These are phyloP conservation scores for Komagataella populi DNA, from an alignment of 805 yeast genomes.

Conservation along the genomic window DNA sequence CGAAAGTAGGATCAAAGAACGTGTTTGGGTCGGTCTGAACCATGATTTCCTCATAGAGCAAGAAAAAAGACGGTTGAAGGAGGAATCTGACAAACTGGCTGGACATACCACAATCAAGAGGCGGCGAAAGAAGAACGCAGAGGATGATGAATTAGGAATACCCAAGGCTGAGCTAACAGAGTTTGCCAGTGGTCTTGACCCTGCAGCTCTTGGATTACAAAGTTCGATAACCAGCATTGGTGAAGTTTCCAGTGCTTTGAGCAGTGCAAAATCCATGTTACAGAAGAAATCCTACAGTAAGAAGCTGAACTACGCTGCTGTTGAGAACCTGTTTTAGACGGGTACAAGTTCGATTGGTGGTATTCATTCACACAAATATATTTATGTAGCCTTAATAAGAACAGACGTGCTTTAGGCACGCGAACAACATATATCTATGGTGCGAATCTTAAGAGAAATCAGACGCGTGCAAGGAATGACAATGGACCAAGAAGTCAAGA, in stretches of 20 bases:
- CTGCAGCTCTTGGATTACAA: conserved; percentile 17
- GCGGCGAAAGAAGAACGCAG: conserved; percentile 22
- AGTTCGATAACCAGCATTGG: conserved; percentile 30
- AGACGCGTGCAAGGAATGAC: not conserved
- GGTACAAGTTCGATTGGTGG: not conserved
- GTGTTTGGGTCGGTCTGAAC: conserved; percentile 83
- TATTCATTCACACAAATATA: no score
- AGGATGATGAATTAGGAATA: conserved; percentile 16
- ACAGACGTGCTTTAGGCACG: not conserved
- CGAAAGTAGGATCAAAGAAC: conserved; percentile 62
- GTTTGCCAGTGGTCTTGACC: conserved; percentile 8
- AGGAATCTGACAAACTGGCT: conserved; percentile 75
- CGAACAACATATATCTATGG: not conserved
- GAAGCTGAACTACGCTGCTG: conserved; percentile 81
- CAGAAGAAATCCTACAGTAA: conserved; percentile 67
- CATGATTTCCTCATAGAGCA: conserved; percentile 77
- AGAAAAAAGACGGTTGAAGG: conserved; percentile 70
- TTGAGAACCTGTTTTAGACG: conserved; percentile 34
- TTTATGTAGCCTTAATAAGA: no score
- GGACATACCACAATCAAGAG: conserved; percentile 56
- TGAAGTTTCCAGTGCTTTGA: conserved; percentile 53
- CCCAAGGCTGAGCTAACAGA: conserved; percentile 13
- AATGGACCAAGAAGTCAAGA: not conserved
- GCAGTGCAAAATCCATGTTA: conserved; percentile 66
- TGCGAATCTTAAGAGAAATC: not conserved